A percentile compares a stretch with the other conserved stretches of the same genome.
These are phyloP conservation scores for Colletotrichum scovillei DNA, from an alignment of 2,329 filamentous ascomycete species.

Conservation along the genomic window DNA sequence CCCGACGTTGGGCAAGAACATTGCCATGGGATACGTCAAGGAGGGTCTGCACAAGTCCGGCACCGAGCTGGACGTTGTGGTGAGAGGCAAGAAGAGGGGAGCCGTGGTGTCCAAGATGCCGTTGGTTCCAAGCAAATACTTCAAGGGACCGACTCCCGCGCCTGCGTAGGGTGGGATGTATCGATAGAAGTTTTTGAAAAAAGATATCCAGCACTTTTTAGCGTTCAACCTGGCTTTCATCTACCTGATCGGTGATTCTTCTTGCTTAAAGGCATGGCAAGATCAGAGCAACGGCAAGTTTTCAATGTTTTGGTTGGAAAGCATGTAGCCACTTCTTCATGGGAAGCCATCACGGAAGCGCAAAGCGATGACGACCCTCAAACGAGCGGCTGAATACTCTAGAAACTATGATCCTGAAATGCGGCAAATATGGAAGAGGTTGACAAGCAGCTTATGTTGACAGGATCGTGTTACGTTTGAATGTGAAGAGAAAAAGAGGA, in stretches of 20 bases:
- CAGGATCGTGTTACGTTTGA: constrained; percentile 34
- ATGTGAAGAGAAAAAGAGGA: constrained; percentile 16
- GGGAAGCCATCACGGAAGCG: constrained; percentile 52
- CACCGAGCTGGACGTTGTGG: constrained; percentile 81
- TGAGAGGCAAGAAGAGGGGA: constrained; percentile 80
- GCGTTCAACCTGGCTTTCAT: background rate
- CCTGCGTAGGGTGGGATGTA: constrained; percentile 30
- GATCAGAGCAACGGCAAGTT: background rate
- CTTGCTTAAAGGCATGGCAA: background rate
- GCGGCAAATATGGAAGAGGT: constrained; percentile 30
- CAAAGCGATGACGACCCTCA: constrained; percentile 54
- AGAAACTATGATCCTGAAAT: constrained; percentile 30
- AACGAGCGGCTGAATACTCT: constrained; percentile 37
- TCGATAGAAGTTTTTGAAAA: constrained; percentile 24
- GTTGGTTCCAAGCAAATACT: constrained; percentile 85
- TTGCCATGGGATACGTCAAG: constrained; percentile 94
- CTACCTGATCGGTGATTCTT: background rate
- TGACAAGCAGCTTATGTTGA: constrained; percentile 23
- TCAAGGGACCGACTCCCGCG: constrained; percentile 53
- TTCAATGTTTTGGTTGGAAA: background rate
- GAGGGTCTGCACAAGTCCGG: constrained; percentile 86
- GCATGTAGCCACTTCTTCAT: constrained; percentile 42
- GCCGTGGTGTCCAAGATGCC: constrained; percentile 89
- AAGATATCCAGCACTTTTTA: constrained; percentile 17
- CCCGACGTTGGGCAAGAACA: constrained; percentile 87